Evolutionary conservation across 2,329 filamentous ascomycete genomes (phyloP).

Genomic region (Sporothrix phasma): DNA sequence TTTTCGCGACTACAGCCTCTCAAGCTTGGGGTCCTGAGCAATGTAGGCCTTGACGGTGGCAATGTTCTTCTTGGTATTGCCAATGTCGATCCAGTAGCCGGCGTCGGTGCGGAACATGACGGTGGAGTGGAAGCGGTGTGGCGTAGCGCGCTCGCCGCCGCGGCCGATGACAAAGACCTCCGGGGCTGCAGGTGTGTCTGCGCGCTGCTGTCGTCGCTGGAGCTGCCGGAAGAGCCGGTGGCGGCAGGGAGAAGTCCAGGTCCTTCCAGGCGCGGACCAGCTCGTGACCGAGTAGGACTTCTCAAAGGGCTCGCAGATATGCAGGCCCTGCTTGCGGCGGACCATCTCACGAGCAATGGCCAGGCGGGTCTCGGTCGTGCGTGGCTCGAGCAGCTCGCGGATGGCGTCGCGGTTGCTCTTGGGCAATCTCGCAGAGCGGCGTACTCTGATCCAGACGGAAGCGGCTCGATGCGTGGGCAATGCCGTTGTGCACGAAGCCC

Average conservation of each 20-base stretch:
- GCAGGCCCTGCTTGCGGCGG: background rate
- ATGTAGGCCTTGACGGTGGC: background rate
- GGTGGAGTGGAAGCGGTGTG: slow-evolving; percentile 2
- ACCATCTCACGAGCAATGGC: slow-evolving; percentile 12
- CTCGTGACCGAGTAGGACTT: slow-evolving; percentile 2
- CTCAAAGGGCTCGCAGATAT: slow-evolving; percentile 12
- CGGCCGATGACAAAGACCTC: slow-evolving; percentile 1
- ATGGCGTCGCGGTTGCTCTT: slow-evolving; percentile 1
- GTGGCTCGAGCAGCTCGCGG: background rate
- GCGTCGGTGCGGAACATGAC: slow-evolving; percentile 2
- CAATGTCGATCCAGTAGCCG: slow-evolving; percentile 7
- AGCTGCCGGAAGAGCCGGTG: background rate
- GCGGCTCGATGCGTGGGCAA: background rate
- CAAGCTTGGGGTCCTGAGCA: slow-evolving; percentile 6
- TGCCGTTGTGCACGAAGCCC: slow-evolving; percentile 8
- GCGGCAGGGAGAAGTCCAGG: slow-evolving; percentile 3
- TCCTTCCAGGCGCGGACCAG: slow-evolving; percentile 9
- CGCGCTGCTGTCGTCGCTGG: background rate
- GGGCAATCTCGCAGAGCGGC: slow-evolving; percentile 8
- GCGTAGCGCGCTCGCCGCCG: background rate
- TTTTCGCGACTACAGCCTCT: too few species aligned
- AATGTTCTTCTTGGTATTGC: background rate
- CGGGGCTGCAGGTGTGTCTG: background rate
- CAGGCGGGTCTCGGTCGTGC: background rate
- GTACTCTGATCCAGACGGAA: background rate